These are phyloP conservation scores for Allium fistulosum DNA, from an alignment of 106 monocot genomes.

Conservation along the genomic window DNA sequence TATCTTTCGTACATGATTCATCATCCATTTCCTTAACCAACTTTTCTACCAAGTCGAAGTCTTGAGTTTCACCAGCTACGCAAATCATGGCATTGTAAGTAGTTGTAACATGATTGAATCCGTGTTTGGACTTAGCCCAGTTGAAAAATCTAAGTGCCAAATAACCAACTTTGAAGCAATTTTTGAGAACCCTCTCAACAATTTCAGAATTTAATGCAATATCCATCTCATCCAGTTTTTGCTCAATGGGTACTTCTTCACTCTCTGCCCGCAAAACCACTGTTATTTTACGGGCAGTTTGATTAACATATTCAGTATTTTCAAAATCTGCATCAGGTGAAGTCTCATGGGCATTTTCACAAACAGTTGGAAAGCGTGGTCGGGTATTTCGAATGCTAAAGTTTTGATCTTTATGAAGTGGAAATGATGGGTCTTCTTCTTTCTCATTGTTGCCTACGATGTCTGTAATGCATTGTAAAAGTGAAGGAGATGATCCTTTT, in stretches of 20 bases:
- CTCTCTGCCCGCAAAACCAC: conserved; percentile 33
- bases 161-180: conserved; percentile 66
- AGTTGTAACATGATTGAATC: conserved; percentile 42
- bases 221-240: conserved; percentile 25
- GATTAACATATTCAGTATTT: conserved; percentile 37
- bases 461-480: conserved; percentile 17
- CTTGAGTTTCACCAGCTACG: conserved; percentile 59
- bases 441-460: neutral
- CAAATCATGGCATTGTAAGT: conserved; percentile 74
- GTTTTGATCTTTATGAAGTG: neutral
- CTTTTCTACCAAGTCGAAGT: conserved; percentile 54
- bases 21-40: conserved; percentile 56
- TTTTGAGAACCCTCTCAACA: conserved; percentile 69
- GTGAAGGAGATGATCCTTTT: conserved; percentile 10
- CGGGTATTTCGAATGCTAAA: neutral
- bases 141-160: conserved; percentile 59
- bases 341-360: conserved; percentile 33
- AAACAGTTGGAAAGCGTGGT: conserved; percentile 18
- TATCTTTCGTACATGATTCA: conserved; percentile 28
- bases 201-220: conserved; percentile 30
- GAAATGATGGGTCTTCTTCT: neutral
- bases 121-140: conserved; percentile 50
- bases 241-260: conserved; percentile 22
- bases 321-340: neutral
- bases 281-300: conserved; percentile 46